Conservation (phyloP, 2,329 filamentous ascomycete species). For the Pseudogymnoascus sp. region DNA sequence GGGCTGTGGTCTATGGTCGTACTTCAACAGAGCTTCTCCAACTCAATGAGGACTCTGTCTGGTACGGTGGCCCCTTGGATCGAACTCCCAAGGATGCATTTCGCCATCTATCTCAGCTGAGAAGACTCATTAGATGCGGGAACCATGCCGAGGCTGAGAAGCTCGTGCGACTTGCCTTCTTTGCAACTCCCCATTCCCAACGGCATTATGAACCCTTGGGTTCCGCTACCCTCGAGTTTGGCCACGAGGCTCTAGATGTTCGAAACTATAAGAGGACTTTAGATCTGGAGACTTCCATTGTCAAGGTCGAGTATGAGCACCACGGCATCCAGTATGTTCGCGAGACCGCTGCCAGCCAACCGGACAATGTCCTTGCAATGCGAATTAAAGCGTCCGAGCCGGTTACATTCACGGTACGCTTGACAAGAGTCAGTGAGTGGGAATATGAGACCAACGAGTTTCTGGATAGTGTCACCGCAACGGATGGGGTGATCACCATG, state of each 20-base stretch:
- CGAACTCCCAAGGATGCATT: constrained; percentile 33
- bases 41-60: constrained; percentile 40
- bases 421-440: constrained; percentile 32
- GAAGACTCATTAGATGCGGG: constrained; percentile 33
- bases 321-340: constrained; percentile 26
- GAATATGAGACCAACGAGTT: constrained; percentile 36
- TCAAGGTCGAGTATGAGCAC: constrained; percentile 29
- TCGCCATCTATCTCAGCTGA: constrained; percentile 30
- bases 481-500: constrained; percentile 29
- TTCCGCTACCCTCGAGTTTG: constrained; percentile 33
- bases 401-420: constrained; percentile 22
- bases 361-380: constrained; percentile 33
- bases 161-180: constrained; percentile 34
- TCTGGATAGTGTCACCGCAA: constrained; percentile 29
- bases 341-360: constrained; percentile 32
- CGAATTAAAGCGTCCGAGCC: constrained; percentile 18
- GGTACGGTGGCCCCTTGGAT: constrained; percentile 37
- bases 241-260: constrained; percentile 25
- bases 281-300: constrained; percentile 29
- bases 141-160: constrained; percentile 34
- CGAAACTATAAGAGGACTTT: constrained; percentile 30
- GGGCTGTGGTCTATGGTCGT: constrained; percentile 37
- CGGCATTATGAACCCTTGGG: constrained; percentile 38
- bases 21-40: constrained; percentile 35
- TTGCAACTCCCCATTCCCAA: constrained; percentile 37